phyloP scores from a whole-genome alignment of 306 rosid species.

The Quercus variabilis region DNA sequence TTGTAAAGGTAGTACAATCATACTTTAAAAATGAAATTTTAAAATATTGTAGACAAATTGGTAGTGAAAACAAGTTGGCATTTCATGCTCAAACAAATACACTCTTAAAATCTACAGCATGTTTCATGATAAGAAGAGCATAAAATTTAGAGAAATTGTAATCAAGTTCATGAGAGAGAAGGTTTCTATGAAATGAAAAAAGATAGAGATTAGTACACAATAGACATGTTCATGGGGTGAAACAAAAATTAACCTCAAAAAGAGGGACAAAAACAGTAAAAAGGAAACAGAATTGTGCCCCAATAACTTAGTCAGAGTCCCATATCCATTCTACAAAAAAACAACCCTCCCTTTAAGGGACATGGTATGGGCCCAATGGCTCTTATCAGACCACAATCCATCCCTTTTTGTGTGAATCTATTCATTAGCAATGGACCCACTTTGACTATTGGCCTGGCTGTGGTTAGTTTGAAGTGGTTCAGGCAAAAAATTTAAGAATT shows the following conservation, averaged over 20 bases:
- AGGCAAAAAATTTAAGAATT: neutral
- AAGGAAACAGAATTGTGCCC: constrained; percentile 6
- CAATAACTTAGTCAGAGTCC: constrained; percentile 12
- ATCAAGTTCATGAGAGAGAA: no score
- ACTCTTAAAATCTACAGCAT: no score
- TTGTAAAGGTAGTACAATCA: no score
- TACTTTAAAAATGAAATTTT: no score
- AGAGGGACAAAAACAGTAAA: constrained; percentile 23
- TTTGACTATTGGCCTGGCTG: constrained; percentile 37
- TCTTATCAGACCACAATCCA: constrained; percentile 22
- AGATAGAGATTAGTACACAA: neutral
- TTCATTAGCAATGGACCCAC: constrained; percentile 31
- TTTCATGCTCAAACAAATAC: no score
- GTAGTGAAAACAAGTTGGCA: no score
- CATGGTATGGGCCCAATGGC: constrained; percentile 20
- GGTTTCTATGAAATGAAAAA: no score
- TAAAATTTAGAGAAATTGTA: no score
- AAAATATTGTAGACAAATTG: no score
- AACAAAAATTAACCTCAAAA: constrained; percentile 15
- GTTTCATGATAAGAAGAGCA: no score
- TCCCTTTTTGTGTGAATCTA: constrained; percentile 12
- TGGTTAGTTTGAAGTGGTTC: neutral
- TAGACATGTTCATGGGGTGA: constrained; percentile 13
- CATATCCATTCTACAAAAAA: neutral
- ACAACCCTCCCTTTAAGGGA: constrained; percentile 17